Evolutionary conservation across 2,329 filamentous ascomycete species (phyloP).

Genomic region (Verticillium tricorpus): DNA sequence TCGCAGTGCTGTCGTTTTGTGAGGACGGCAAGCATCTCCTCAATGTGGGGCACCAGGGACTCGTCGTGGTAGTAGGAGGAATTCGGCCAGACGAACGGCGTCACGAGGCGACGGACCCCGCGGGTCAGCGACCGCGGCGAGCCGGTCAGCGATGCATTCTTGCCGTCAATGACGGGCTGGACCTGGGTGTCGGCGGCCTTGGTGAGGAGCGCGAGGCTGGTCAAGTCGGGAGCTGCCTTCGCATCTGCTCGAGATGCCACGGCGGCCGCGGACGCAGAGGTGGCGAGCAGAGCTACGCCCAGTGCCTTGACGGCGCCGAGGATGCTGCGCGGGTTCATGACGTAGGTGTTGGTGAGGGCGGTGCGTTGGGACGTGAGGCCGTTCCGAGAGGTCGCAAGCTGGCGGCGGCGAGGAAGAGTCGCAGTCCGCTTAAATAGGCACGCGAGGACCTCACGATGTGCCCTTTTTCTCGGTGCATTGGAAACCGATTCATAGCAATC

Average conservation of each 20-base stretch:
- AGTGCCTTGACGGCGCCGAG: constrained; percentile 2
- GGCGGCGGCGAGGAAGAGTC: neutral
- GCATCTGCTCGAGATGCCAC: neutral
- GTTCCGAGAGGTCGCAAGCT: neutral
- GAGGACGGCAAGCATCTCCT: constrained; percentile 14
- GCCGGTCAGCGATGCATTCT: constrained; percentile 5
- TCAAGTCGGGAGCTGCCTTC: neutral
- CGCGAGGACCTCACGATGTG: neutral
- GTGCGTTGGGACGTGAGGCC: neutral
- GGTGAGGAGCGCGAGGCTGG: constrained; percentile 7
- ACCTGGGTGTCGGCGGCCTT: constrained; percentile 13
- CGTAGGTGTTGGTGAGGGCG: neutral
- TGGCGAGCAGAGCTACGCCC: constrained; percentile 5
- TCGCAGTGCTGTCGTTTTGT: constrained; percentile 10
- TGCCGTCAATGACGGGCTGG: constrained; percentile 8
- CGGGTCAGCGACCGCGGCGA: constrained; percentile 11
- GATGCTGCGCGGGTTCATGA: constrained; percentile 1
- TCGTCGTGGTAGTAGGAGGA: constrained; percentile 14
- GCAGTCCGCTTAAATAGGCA: neutral
- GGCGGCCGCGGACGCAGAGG: constrained; percentile 1
- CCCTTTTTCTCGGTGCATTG: constrained; percentile 1
- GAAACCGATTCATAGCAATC: neutral
- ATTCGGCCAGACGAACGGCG: constrained; percentile 14
- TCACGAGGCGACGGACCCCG: constrained; percentile 11
- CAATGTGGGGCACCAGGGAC: constrained; percentile 9